phyloP scores from a whole-genome alignment of 331 rosid genomes.

The Quercus tomentella region DNA sequence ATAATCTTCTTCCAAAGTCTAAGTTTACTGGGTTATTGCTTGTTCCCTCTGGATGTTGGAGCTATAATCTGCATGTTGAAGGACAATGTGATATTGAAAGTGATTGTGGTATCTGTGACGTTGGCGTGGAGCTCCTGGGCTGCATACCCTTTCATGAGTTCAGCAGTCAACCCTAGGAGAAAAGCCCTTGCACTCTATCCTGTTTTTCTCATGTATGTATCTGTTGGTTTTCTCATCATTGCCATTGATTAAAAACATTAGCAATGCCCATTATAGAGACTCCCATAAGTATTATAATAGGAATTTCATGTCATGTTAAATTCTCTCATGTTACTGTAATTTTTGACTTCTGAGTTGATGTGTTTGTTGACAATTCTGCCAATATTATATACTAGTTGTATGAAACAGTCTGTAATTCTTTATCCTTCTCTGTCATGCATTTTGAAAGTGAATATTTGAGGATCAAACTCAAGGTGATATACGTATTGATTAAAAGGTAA shows the following conservation, averaged over 20 bases:
- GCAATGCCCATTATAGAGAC: conserved; percentile 16
- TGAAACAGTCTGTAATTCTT: not conserved
- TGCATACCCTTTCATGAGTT: conserved; percentile 97
- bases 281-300: conserved; percentile 30
- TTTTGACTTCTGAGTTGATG: not conserved
- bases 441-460: not conserved
- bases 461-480: not conserved
- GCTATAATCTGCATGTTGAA: conserved; percentile 92
- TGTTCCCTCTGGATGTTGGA: conserved; percentile 90
- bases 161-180: conserved; percentile 98
- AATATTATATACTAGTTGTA: conserved; percentile 14
- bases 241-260: conserved; percentile 72
- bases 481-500: not conserved
- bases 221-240: conserved; percentile 96
- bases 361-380: conserved; percentile 10
- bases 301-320: conserved; percentile 30
- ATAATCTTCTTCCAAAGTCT: conserved; percentile 97
- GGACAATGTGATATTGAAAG: conserved; percentile 68
- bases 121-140: conserved; percentile 99
- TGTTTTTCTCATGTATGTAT: conserved; percentile 96
- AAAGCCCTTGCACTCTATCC: conserved; percentile 99
- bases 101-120: conserved; percentile 73
- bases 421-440: not conserved
- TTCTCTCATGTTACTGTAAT: conserved; percentile 3
- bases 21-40: conserved; percentile 92